A percentile compares a stretch with the other conserved stretches of the same genome.
These are phyloP conservation scores for Tremella yokohamensis DNA, from an alignment of 768 basidiomycete species.

Conservation along the genomic window DNA sequence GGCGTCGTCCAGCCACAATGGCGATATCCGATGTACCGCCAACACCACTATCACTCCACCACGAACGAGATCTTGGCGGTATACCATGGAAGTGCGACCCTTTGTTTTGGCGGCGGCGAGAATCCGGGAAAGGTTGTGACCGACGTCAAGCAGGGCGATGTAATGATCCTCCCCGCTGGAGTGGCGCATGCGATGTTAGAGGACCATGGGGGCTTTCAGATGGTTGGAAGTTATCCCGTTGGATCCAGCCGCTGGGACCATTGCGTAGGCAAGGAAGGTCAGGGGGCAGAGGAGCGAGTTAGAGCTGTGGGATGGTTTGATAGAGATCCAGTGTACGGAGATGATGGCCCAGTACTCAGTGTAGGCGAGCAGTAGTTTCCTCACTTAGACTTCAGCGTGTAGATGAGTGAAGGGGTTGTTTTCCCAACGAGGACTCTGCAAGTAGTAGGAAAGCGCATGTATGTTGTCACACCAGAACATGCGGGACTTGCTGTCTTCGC, in stretches of 20 bases:
- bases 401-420: no score
- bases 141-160: conserved; percentile 52
- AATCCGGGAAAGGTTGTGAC: conserved; percentile 49
- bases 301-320: conserved; percentile 52
- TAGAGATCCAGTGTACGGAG: conserved; percentile 54
- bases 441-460: no score
- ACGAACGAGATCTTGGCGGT: conserved; percentile 55
- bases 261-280: conserved; percentile 51
- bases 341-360: conserved; percentile 45
- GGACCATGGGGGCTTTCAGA: conserved; percentile 46
- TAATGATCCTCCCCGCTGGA: conserved; percentile 54
- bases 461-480: no score
- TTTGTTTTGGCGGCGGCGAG: conserved; percentile 54
- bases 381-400: no score
- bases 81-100: conserved; percentile 46
- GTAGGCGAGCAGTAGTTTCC: background rate
- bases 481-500: no score
- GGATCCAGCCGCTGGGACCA: conserved; percentile 52
- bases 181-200: conserved; percentile 53
- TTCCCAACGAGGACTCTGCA: no score
- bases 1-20: conserved; percentile 53
- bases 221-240: conserved; percentile 54
- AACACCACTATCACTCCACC: conserved; percentile 55
- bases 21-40: conserved; percentile 55
- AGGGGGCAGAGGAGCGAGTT: conserved; percentile 44